Evolutionary conservation across 768 basidiomycete genomes (phyloP), one percentile per base, ranked within the genome.

Genomic region (Strobilomyces echinocephalus): DNA sequence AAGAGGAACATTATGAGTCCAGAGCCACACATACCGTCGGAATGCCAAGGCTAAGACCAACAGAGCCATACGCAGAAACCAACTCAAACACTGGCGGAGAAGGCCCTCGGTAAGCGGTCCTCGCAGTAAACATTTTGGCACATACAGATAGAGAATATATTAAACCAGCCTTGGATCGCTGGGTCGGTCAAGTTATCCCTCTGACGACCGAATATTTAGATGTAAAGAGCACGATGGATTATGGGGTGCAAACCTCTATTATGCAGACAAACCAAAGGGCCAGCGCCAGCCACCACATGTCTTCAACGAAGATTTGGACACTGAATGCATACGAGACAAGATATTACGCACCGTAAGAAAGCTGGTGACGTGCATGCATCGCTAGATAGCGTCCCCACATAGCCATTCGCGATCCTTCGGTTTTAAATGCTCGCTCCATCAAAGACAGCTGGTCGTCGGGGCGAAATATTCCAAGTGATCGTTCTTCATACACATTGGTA

Each of bases 401-500:
- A 1, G 78, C 76, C 46, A 83, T 78, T 39, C 85, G 75, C 38
- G 74, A 70, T 8, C 80, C 80, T 28, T 66, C 57, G 1, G 73
- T 59, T 21, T 74, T 61, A 44, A 80, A 81, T 11, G 72, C 69
- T 2, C 55, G 52, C 47, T 79, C 77, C 16, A 76, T 76, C 2
- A 74, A 74, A 14, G 76, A 73, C n/a, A 80, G 71, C 0, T 78
- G 74, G 12, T 81, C 76, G 4, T 80, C 73, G 3, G 74, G 66
- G 15, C 74, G 71, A 61, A 85, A 94, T 42, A 95, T 73, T 3
- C 93, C 95, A 21, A 98, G 78, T 0, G 92, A 94, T 49, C 82
- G 84, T 62, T 97, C 95, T 69, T 99, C 95, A 65, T 98, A 97
- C 0, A 91, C 91, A 60, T 92, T 91, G 43, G 88, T 86, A n/a